Evolutionary conservation across 345 rosid genomes (phyloP).

Genomic region (Corchorus capsularis): DNA sequence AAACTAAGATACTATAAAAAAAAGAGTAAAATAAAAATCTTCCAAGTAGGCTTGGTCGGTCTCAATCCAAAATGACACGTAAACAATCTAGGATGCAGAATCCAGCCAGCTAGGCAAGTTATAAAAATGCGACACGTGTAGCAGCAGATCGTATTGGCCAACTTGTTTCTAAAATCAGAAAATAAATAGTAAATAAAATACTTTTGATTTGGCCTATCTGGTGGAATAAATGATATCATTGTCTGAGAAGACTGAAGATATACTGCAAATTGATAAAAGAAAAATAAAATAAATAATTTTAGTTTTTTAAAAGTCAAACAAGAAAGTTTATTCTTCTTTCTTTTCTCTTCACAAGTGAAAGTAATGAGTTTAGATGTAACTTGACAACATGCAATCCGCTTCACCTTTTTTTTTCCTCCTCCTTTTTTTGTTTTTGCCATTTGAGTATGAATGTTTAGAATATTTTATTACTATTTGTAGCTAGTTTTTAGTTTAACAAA

Average conservation of each 20-base stretch:
- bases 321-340: background rate
- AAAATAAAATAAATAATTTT: no score
- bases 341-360: background rate
- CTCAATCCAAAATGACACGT: background rate
- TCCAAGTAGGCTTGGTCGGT: background rate
- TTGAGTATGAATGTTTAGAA: background rate
- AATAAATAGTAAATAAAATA: no score
- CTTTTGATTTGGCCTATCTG: background rate
- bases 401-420: no score
- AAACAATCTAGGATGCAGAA: background rate
- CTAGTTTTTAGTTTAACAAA: no score
- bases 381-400: background rate
- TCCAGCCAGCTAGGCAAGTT: background rate
- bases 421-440: background rate
- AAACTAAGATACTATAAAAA: no score
- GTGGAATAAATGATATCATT: no score
- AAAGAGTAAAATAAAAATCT: no score
- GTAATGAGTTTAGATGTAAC: background rate
- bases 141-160: background rate
- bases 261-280: no score
- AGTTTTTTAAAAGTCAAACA: constrained; percentile 1
- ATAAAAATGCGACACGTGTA: background rate
- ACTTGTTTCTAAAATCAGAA: no score
- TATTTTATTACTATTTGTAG: background rate
- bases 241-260: no score